A percentile compares a stretch with the other conserved stretches of the same genome.
phyloP scores from a whole-genome alignment of 1,284 basidiomycete species.

The Apiotrichum gracile region DNA sequence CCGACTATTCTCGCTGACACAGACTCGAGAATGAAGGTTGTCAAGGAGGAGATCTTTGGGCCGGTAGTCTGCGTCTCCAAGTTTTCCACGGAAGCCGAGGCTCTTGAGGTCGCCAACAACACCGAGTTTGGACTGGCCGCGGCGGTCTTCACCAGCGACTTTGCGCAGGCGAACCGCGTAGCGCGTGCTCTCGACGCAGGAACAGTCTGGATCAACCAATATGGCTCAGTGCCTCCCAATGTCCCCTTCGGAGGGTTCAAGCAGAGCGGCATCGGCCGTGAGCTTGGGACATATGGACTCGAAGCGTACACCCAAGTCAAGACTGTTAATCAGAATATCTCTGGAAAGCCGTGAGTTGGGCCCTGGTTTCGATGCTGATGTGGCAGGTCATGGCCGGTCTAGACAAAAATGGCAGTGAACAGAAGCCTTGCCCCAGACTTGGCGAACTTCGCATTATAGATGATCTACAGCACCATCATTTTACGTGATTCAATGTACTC shows the following conservation, averaged over 20 bases:
- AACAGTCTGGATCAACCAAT: conserved; percentile 78
- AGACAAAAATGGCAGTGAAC: background rate
- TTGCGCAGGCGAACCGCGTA: conserved; percentile 79
- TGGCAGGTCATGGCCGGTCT: conserved; percentile 1
- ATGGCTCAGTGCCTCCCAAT: conserved; percentile 70
- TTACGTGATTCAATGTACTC: too few relatives aligned
- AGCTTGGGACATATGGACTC: conserved; percentile 81
- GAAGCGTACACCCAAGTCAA: conserved; percentile 75
- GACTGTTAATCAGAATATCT: conserved; percentile 70
- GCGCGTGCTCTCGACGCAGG: conserved; percentile 78
- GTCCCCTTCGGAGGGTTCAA: conserved; percentile 94
- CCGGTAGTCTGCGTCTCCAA: conserved; percentile 48
- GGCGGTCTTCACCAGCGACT: conserved; percentile 79
- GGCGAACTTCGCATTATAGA: too few relatives aligned
- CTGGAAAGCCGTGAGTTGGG: conserved; percentile 1
- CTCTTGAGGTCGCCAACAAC: conserved; percentile 69
- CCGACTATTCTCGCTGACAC: conserved; percentile 46
- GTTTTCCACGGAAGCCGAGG: conserved; percentile 47
- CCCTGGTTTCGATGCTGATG: background rate
- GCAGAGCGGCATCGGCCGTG: conserved; percentile 69
- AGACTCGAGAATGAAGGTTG: conserved; percentile 31
- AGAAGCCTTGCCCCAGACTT: too few relatives aligned
- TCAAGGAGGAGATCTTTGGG: conserved; percentile 49
- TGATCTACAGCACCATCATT: too few relatives aligned
- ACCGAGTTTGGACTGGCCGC: conserved; percentile 83